Percentiles rank a stretch among this genome's conserved stretches.
Evolutionary conservation across 2,329 filamentous ascomycete species (phyloP).

Genomic region (Fusarium circinatum): DNA sequence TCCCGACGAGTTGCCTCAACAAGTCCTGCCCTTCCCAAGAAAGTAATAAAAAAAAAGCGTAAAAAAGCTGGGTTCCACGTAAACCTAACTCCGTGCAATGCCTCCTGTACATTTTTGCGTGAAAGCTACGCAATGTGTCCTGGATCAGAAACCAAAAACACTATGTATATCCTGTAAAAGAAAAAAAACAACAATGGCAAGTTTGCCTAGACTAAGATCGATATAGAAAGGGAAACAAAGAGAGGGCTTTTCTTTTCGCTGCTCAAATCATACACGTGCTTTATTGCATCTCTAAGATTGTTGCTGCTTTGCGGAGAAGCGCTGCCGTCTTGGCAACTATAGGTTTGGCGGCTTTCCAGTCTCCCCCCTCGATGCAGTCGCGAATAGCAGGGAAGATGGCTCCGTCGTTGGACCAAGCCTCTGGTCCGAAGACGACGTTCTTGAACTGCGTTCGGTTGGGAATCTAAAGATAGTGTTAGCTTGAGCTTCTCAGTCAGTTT

Average conservation of each 20-base stretch:
- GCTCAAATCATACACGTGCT: conserved; percentile 34
- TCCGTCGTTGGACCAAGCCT: conserved; percentile 70
- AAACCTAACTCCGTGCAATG: conserved; percentile 51
- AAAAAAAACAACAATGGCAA: conserved; percentile 27
- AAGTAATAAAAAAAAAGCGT: conserved; percentile 15
- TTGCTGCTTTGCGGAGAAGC: conserved; percentile 71
- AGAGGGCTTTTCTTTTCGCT: conserved; percentile 6
- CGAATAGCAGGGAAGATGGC: conserved; percentile 75
- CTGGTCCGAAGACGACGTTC: conserved; percentile 88
- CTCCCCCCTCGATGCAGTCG: conserved; percentile 77
- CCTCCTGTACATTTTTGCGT: conserved; percentile 44
- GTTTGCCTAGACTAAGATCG: conserved; percentile 22
- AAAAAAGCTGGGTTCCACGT: conserved; percentile 30
- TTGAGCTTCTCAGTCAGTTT: not conserved
- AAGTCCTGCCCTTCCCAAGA: conserved; percentile 31
- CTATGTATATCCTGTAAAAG: conserved; percentile 32
- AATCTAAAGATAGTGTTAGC: conserved; percentile 62
- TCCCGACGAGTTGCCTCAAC: conserved; percentile 18
- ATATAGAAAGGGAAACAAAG: conserved; percentile 15
- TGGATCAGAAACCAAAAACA: conserved; percentile 25
- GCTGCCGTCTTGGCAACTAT: conserved; percentile 77
- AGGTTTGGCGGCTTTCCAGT: conserved; percentile 75
- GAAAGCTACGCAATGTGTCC: conserved; percentile 25
- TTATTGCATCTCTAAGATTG: conserved; percentile 44
- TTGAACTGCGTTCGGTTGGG: conserved; percentile 93